phyloP scores from a whole-genome alignment of 148 eudicot genomes.

The Rhododendron ovatum region DNA sequence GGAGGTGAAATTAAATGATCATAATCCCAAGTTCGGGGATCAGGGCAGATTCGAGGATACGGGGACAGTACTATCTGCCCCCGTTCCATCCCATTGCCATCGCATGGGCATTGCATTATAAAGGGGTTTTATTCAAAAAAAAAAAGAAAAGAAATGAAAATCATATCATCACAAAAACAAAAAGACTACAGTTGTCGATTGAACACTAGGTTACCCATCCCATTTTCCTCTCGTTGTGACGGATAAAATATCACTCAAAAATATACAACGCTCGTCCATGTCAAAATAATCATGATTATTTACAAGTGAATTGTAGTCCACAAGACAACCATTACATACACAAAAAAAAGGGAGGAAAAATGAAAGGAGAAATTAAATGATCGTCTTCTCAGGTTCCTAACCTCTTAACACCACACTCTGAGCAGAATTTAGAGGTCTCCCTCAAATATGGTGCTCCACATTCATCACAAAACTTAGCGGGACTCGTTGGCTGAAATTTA shows the following conservation, averaged over 20 bases:
- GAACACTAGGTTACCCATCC: neutral
- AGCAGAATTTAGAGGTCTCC: slow-evolving; percentile 88
- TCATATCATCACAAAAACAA: no score
- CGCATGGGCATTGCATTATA: no score
- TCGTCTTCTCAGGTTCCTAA: slow-evolving; percentile 48
- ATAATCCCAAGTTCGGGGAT: slow-evolving; percentile 32
- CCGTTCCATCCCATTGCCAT: no score
- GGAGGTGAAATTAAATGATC: neutral
- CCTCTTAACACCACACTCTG: slow-evolving; percentile 89
- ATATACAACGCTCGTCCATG: neutral
- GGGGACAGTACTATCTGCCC: no score
- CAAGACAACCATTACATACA: neutral
- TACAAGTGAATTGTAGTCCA: neutral
- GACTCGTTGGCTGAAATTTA: slow-evolving; percentile 55
- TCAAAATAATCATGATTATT: neutral
- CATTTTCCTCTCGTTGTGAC: neutral
- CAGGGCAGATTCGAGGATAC: no score
- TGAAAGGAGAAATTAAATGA: neutral
- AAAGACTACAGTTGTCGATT: no score
- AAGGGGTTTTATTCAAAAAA: no score
- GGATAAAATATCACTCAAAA: neutral
- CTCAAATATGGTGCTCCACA: slow-evolving; percentile 86
- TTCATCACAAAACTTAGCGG: slow-evolving; percentile 94
- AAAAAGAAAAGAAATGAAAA: no score
- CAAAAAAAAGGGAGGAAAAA: neutral